Percentiles rank a stretch among this genome's conserved stretches.
Evolutionary conservation across 23 red algal genomes (phyloP).

Genomic region (Chondrus crispus): DNA sequence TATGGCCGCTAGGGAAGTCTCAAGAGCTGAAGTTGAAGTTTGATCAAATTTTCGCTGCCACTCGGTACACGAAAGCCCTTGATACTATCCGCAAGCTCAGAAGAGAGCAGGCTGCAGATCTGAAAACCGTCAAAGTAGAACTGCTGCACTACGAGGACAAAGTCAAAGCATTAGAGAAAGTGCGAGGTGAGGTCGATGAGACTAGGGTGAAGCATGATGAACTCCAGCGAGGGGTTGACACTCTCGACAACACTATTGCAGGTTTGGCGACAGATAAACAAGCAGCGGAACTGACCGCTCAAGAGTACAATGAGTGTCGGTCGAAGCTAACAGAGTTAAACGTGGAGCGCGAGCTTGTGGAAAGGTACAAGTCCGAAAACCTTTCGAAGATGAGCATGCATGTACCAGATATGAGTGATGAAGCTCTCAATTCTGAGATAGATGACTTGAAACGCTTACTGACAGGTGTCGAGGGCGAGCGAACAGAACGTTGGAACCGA

Average conservation of each 20-base stretch:
- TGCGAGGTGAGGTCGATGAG: conserved; percentile 55
- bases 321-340: conserved; percentile 10
- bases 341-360: not conserved
- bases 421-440: conserved; percentile 22
- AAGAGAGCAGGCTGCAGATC: conserved; percentile 66
- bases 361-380: conserved; percentile 41
- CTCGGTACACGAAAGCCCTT: conserved; percentile 93
- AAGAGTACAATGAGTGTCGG: not conserved
- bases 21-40: conserved; percentile 88
- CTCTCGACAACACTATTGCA: conserved; percentile 36
- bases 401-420: conserved; percentile 36
- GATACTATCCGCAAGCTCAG: conserved; percentile 82
- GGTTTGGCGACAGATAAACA: not conserved
- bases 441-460: conserved; percentile 5
- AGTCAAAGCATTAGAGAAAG: conserved; percentile 52
- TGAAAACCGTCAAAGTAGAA: conserved; percentile 69
- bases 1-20: conserved; percentile 88
- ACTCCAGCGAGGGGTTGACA: conserved; percentile 28
- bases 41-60: conserved; percentile 96
- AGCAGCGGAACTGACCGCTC: not conserved
- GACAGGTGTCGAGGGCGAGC: conserved; percentile 16
- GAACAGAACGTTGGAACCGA: not conserved
- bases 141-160: conserved; percentile 70
- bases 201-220: conserved; percentile 40
- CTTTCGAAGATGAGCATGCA: conserved; percentile 43